phyloP scores from a whole-genome alignment of 768 basidiomycete genomes.

The Rhizopogon rudus region DNA sequence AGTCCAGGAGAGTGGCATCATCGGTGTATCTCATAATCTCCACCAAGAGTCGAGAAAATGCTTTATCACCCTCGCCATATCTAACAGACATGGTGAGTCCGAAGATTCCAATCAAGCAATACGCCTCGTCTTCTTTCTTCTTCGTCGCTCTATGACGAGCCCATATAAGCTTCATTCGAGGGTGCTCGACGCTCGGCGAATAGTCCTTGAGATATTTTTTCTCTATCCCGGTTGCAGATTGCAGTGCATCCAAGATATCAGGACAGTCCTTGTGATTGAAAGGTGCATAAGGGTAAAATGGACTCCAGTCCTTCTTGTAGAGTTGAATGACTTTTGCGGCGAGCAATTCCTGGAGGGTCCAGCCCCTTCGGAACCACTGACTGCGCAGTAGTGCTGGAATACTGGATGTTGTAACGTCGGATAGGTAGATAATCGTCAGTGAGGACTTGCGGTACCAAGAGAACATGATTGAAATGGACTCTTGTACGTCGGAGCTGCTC shows the following conservation, averaged over 20 bases:
- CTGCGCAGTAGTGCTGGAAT: conserved; percentile 13
- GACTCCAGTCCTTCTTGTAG: conserved; percentile 22
- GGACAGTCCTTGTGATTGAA: conserved; percentile 1
- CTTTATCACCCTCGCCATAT: conserved; percentile 16
- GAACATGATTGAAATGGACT: conserved; percentile 29
- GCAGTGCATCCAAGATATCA: neutral
- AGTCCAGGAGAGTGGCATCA: conserved; percentile 9
- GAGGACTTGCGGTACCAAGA: conserved; percentile 25
- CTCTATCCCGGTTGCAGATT: conserved; percentile 1
- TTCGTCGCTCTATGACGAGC: conserved; percentile 10
- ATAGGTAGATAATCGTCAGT: conserved; percentile 25
- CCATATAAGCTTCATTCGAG: conserved; percentile 4
- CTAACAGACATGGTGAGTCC: conserved; percentile 5
- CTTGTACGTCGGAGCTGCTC: conserved; percentile 25
- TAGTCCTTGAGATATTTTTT: neutral
- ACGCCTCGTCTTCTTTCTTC: conserved; percentile 11
- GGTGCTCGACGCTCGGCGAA: neutral
- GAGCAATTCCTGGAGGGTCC: conserved; percentile 27
- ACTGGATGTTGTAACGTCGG: conserved; percentile 12
- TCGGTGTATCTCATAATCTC: conserved; percentile 6
- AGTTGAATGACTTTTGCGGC: conserved; percentile 18
- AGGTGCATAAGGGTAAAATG: neutral
- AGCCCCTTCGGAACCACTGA: conserved; percentile 15
- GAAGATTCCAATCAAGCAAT: conserved; percentile 12
- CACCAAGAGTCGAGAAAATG: conserved; percentile 7